phyloP scores from a whole-genome alignment of 2,329 filamentous ascomycete species.

The Xylariaceae sp. region DNA sequence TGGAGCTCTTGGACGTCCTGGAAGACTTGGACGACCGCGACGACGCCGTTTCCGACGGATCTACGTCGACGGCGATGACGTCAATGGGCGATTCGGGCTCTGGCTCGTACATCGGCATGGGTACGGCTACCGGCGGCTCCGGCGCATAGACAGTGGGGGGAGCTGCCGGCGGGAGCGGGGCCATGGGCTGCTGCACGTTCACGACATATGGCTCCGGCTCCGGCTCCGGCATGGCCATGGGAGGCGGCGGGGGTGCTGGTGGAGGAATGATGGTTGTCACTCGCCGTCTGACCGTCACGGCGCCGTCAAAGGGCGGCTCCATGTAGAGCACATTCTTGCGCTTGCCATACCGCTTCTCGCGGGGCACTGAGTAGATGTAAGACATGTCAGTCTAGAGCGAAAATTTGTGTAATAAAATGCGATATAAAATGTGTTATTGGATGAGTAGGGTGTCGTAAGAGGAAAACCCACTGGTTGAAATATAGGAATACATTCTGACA shows the following conservation, averaged over 20 bases:
- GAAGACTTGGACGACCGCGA: slow-evolving; percentile 10
- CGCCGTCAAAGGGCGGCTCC: slow-evolving; percentile 34
- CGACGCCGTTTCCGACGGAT: slow-evolving; percentile 26
- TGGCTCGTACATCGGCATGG: slow-evolving; percentile 14
- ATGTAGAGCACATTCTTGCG: slow-evolving; percentile 39
- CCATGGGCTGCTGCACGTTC: no score
- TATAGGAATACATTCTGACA: slow-evolving; percentile 27
- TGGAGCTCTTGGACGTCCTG: slow-evolving; percentile 25
- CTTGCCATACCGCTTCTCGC: slow-evolving; percentile 31
- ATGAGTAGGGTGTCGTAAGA: not conserved
- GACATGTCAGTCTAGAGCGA: no score
- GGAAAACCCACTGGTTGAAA: slow-evolving; percentile 26
- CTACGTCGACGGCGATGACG: slow-evolving; percentile 40
- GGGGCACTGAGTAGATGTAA: slow-evolving; percentile 28
- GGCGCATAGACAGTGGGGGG: no score
- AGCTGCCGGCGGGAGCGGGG: no score
- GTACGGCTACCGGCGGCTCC: no score
- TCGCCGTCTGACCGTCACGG: slow-evolving; percentile 32
- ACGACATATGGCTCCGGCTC: no score
- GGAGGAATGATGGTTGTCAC: slow-evolving; percentile 36
- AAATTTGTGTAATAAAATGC: no score
- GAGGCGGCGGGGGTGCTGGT: slow-evolving; percentile 21
- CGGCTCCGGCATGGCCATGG: slow-evolving; percentile 21
- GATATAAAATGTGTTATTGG: not conserved
- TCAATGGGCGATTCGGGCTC: slow-evolving; percentile 31